A percentile compares a stretch with the other conserved stretches of the same genome.
phyloP scores from a whole-genome alignment of 2,329 filamentous ascomycete genomes.

The Fusarium redolens region DNA sequence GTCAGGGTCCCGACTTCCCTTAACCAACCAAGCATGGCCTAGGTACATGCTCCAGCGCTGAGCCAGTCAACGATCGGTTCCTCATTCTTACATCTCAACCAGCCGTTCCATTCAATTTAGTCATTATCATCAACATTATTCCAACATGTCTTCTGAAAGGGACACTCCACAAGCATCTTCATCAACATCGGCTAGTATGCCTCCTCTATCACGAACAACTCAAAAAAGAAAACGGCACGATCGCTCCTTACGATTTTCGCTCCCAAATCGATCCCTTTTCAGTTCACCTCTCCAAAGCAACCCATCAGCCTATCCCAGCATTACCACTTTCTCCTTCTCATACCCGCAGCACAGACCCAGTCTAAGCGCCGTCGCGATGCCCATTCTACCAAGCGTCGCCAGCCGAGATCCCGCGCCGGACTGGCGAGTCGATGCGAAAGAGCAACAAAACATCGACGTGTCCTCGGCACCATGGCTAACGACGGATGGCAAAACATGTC shows the following conservation, averaged over 20 bases:
- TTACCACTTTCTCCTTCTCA: too few species aligned
- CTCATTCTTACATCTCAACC: background rate
- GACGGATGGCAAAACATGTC: background rate
- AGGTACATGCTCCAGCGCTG: background rate
- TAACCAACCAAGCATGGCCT: background rate
- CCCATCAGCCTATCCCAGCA: too few species aligned
- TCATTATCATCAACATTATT: background rate
- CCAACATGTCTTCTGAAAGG: background rate
- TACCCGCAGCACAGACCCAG: too few species aligned
- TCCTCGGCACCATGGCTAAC: background rate
- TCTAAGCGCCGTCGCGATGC: background rate
- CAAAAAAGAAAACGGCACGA: too few species aligned
- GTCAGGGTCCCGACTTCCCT: background rate
- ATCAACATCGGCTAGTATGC: background rate
- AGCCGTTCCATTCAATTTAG: background rate
- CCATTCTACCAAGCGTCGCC: background rate
- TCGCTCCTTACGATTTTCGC: too few species aligned
- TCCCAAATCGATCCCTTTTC: too few species aligned
- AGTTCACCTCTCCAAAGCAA: too few species aligned
- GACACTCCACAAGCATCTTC: background rate
- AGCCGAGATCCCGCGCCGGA: too few species aligned
- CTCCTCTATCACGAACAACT: background rate
- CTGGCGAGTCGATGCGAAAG: background rate
- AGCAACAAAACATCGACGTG: background rate
- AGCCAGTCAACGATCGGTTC: background rate